These are phyloP conservation scores for Hyaloperonospora brassicae DNA, from an alignment of 352 stramenopile genomes.

Conservation along the genomic window DNA sequence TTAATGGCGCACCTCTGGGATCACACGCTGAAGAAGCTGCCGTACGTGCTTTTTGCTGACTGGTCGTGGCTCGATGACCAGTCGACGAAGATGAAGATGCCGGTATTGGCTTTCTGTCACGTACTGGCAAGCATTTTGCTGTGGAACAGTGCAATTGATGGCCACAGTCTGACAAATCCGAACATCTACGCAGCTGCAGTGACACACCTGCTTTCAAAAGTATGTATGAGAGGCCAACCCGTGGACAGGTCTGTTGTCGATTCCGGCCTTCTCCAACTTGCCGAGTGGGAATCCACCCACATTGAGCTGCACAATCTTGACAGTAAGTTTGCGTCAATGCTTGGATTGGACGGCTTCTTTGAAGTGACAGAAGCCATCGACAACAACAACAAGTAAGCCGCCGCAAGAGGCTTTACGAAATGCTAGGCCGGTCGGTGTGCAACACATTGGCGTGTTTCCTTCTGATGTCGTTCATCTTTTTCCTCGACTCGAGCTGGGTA, in stretches of 20 bases:
- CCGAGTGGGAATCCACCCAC: constrained; percentile 14
- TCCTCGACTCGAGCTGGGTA: too few relatives aligned
- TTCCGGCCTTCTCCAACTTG: constrained; percentile 13
- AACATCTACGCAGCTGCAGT: constrained; percentile 24
- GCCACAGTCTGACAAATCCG: constrained; percentile 17
- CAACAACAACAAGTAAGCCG: constrained; percentile 25
- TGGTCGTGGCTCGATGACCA: constrained; percentile 65
- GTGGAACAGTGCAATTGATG: constrained; percentile 36
- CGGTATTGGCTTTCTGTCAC: constrained; percentile 43
- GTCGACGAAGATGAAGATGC: constrained; percentile 26
- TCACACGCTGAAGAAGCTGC: constrained; percentile 37
- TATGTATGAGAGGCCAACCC: constrained; percentile 15
- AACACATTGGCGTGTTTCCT: constrained; percentile 9
- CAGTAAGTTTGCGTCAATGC: constrained; percentile 21
- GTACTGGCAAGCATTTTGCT: constrained; percentile 39
- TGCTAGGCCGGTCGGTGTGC: constrained; percentile 12
- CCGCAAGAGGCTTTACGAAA: constrained; percentile 1
- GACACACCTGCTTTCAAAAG: constrained; percentile 17
- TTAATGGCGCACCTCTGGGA: constrained; percentile 41
- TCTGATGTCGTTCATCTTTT: constrained; percentile 2
- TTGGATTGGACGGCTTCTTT: constrained; percentile 29
- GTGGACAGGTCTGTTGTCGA: constrained; percentile 4
- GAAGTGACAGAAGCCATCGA: constrained; percentile 28
- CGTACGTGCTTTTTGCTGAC: constrained; percentile 52
- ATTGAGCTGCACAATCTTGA: constrained; percentile 29